phyloP scores from a whole-genome alignment of 768 basidiomycete genomes.

The Naganishia randhawae region DNA sequence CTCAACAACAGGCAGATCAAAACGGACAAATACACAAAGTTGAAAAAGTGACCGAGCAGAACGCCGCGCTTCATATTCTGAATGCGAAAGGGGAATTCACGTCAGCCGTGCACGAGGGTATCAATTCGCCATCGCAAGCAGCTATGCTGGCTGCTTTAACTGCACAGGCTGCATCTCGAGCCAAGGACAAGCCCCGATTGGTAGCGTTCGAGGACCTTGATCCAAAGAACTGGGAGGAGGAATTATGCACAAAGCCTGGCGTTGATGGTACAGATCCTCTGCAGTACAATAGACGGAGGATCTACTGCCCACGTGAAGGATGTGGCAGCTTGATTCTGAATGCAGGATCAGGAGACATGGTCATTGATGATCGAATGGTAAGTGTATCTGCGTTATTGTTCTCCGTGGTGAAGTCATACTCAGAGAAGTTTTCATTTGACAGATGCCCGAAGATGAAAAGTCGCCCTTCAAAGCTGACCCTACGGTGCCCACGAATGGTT shows the following conservation, averaged over 20 bases:
- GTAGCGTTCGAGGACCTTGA: conserved; percentile 22
- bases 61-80: background rate
- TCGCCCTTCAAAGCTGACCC: conserved; percentile 38
- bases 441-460: conserved; percentile 38
- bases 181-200: conserved; percentile 28
- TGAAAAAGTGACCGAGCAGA: conserved; percentile 10
- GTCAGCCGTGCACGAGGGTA: conserved; percentile 29
- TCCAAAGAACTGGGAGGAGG: conserved; percentile 9
- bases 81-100: conserved; percentile 15
- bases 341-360: conserved; percentile 37
- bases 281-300: conserved; percentile 33
- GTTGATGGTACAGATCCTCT: background rate
- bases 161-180: conserved; percentile 36
- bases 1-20: conserved; percentile 6
- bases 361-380: conserved; percentile 25
- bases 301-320: conserved; percentile 47
- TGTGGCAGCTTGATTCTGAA: conserved; percentile 47
- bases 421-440: background rate
- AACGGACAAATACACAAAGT: conserved; percentile 14
- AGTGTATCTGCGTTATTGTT: conserved; percentile 1
- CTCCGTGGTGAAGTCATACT: background rate
- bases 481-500: background rate
- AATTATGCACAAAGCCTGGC: conserved; percentile 4
- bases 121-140: conserved; percentile 38
- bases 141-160: conserved; percentile 43